A percentile compares a stretch with the other conserved stretches of the same genome.
Evolutionary conservation across 208 protist species (phyloP).

Genomic region (Wallacemonas sp.): DNA sequence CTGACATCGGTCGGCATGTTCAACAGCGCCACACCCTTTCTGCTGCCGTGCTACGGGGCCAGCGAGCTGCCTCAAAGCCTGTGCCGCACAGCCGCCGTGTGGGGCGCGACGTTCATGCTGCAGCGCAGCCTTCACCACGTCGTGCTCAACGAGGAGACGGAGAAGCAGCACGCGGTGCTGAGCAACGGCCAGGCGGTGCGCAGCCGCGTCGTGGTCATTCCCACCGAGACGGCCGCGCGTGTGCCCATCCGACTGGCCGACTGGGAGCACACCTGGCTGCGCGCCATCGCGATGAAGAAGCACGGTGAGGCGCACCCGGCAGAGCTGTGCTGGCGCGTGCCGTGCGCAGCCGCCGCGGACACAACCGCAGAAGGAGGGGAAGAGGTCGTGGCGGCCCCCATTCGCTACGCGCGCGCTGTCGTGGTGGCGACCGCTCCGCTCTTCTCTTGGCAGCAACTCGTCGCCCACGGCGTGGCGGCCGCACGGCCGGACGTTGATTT

Average conservation of each 20-base stretch:
- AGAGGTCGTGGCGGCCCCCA: conserved; percentile 21
- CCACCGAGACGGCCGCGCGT: conserved; percentile 21
- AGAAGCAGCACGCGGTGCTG: conserved; percentile 56
- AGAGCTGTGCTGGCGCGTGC: conserved; percentile 17
- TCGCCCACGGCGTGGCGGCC: conserved; percentile 3
- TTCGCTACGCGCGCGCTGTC: conserved; percentile 46
- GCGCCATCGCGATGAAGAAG: conserved; percentile 22
- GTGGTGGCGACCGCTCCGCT: conserved; percentile 45
- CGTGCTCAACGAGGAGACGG: conserved; percentile 29
- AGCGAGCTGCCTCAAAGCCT: conserved; percentile 87
- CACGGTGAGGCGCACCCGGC: conserved; percentile 27
- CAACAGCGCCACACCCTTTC: conserved; percentile 69
- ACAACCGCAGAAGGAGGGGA: neutral
- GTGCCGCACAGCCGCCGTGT: conserved; percentile 87
- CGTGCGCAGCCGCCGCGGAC: neutral
- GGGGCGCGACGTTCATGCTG: conserved; percentile 79
- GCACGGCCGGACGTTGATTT: conserved; percentile 5
- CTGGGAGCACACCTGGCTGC: conserved; percentile 17
- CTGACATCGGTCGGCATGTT: conserved; percentile 83
- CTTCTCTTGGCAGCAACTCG: conserved; percentile 37
- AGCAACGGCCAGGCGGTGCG: conserved; percentile 83
- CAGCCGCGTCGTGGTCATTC: conserved; percentile 57
- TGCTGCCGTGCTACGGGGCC: conserved; percentile 78
- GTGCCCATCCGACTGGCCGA: conserved; percentile 22
- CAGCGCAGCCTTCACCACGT: conserved; percentile 56